Evolutionary conservation across 768 basidiomycete genomes (phyloP), one percentile per base, ranked within the genome.

Genomic region (Tephrocybe sp.): DNA sequence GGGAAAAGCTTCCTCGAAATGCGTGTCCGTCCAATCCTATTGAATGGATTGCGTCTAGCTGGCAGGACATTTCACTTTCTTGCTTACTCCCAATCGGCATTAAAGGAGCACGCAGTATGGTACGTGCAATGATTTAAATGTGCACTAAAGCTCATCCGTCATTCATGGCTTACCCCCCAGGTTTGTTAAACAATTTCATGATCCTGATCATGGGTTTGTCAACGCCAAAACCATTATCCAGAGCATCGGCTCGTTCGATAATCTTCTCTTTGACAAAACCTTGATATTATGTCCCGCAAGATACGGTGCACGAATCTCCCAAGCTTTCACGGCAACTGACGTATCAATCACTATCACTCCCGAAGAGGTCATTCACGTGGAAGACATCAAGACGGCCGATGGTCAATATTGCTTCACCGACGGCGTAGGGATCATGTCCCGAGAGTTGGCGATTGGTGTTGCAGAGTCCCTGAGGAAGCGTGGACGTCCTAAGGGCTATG

Each of bases 241-340:
- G 3, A 67, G 74, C 41, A 56, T 88, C 1, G 85, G 86, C 6
- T 70, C 64, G 16, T 87, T 88, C 53, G 61, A 73, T 9, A 64
- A 71, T 36, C 66, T 79, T 1, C 30, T 55, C 9, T 76, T 73
- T 25, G 82, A 84, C 56, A 57, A 51, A 11, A 56, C 58, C 0
- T 67, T 87, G 8, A 77, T 74, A n/a, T 67, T 64, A 42, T 85
- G 83, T 52, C 85, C 85, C 3, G 84, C 85, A 18, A 74, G 86
- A 45, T 86, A 83, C 62, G 87, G 78, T 0, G 88, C 88, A 3
- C 71, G 88, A 15, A 72, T 89, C 25, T 83, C 84, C 4, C 85
- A 83, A 60, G 84, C 84, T 0, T 90, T 89, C 62, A 88, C 86
- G 1, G 78, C 86, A 1, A 90, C 87, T 0, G 84, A 88, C 53